A percentile compares a stretch with the other conserved stretches of the same genome.
Conservation (phyloP, 495 filamentous ascomycete species). For the Daldinia childiae region DNA sequence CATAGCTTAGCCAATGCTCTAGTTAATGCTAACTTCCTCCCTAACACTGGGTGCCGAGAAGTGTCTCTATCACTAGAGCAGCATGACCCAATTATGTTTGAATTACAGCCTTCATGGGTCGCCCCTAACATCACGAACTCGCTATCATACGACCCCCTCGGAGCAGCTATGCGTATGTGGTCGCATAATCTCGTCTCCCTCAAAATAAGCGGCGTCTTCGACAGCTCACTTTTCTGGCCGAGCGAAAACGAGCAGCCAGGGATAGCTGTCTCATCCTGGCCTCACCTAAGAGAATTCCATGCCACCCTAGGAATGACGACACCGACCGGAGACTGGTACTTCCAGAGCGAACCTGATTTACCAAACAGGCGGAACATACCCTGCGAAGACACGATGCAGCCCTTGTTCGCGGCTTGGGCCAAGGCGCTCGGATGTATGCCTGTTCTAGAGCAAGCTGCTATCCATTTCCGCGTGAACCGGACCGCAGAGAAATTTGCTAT, state of each 20-base stretch:
- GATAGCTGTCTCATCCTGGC: neutral
- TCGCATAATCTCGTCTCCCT: neutral
- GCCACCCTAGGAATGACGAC: neutral
- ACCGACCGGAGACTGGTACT: neutral
- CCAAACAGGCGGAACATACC: neutral
- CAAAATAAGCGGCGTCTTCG: neutral
- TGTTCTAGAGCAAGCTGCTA: neutral
- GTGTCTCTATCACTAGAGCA: neutral
- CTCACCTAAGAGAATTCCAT: neutral
- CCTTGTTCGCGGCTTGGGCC: slow-evolving; percentile 11
- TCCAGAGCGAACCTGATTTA: neutral
- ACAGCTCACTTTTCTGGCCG: slow-evolving; percentile 14
- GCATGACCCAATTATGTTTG: neutral
- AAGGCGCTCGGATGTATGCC: slow-evolving; percentile 6
- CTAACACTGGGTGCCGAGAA: neutral
- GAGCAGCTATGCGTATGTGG: slow-evolving; percentile 6
- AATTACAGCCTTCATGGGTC: no score
- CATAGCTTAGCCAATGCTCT: neutral
- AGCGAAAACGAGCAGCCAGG: neutral
- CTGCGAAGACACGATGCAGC: slow-evolving; percentile 7
- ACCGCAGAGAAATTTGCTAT: no score
- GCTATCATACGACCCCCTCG: neutral
- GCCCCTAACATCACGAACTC: no score
- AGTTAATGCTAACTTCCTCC: neutral
- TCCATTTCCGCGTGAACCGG: no score